phyloP scores from a whole-genome alignment of 805 yeast genomes.

The Ogataea allantospora region DNA sequence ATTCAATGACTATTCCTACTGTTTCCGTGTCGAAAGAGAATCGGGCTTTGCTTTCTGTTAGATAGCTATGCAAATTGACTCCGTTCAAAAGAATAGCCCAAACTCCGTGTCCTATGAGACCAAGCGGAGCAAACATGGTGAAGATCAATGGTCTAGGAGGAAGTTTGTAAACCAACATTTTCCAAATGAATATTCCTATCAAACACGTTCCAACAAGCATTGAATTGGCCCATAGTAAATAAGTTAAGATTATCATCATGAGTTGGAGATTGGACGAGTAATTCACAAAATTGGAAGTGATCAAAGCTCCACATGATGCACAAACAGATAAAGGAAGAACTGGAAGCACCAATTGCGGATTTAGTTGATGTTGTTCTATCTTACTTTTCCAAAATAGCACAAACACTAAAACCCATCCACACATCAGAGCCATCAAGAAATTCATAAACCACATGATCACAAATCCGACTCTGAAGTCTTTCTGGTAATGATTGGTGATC shows the following conservation, averaged over 20 bases:
- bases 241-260: slow-evolving; percentile 52
- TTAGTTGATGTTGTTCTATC: slow-evolving; percentile 37
- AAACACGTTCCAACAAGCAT: slow-evolving; percentile 56
- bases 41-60: slow-evolving; percentile 1
- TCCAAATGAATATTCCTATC: slow-evolving; percentile 57
- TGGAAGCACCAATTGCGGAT: slow-evolving; percentile 63
- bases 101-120: slow-evolving; percentile 83
- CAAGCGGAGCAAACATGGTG: slow-evolving; percentile 70
- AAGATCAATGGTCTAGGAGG: slow-evolving; percentile 55
- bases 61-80: slow-evolving; percentile 17
- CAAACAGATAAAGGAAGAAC: slow-evolving; percentile 76
- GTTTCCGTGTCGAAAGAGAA: slow-evolving; percentile 5
- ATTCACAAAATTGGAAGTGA: slow-evolving; percentile 43
- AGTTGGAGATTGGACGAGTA: slow-evolving; percentile 38
- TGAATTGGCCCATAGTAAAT: slow-evolving; percentile 71
- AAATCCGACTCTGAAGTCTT: slow-evolving; percentile 37
- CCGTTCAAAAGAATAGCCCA: slow-evolving; percentile 52
- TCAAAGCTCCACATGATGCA: slow-evolving; percentile 60
- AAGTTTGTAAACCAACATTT: slow-evolving; percentile 52
- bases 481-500: slow-evolving; percentile 37
- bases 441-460: slow-evolving; percentile 69
- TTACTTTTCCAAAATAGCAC: slow-evolving; percentile 41
- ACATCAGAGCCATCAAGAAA: slow-evolving; percentile 48
- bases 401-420: slow-evolving; percentile 59
- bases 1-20: slow-evolving; percentile 14